Evolutionary conservation across 192 early-diverging fungal genomes (phyloP).

Genomic region (Powellomyces hirtus): DNA sequence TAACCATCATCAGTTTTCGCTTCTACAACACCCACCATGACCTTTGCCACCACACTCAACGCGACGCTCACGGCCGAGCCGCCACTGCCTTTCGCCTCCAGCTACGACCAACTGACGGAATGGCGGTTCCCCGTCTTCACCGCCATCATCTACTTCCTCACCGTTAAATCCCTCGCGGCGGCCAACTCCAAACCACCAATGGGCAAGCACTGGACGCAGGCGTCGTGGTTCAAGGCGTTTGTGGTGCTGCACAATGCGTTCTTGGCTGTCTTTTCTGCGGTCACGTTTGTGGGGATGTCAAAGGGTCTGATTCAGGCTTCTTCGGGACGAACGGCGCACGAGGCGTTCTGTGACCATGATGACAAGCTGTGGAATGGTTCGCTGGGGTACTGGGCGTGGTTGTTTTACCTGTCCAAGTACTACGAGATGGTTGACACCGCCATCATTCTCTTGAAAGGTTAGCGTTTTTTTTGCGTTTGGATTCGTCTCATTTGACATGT

Average conservation of each 20-base stretch:
- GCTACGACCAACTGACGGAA: slow-evolving; percentile 2
- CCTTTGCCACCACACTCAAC: background rate
- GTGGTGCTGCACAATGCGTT: slow-evolving; percentile 75
- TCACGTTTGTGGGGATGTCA: slow-evolving; percentile 67
- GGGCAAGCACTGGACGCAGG: background rate
- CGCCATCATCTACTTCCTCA: slow-evolving; percentile 22
- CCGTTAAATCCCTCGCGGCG: slow-evolving; percentile 14
- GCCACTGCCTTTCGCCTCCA: background rate
- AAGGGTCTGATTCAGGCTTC: background rate
- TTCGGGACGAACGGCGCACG: background rate
- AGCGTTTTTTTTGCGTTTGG: background rate
- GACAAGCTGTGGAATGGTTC: slow-evolving; percentile 64
- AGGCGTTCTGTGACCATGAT: slow-evolving; percentile 11
- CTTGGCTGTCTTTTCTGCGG: slow-evolving; percentile 68
- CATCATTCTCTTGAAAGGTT: slow-evolving; percentile 78
- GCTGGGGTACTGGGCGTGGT: slow-evolving; percentile 78
- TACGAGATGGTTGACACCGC: slow-evolving; percentile 88
- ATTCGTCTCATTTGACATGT: too few relatives aligned
- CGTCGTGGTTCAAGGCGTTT: slow-evolving; percentile 63
- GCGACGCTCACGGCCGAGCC: background rate
- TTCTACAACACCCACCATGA: background rate
- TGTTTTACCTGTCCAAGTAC: slow-evolving; percentile 87
- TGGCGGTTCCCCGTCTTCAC: slow-evolving; percentile 11
- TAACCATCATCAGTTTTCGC: too few relatives aligned
- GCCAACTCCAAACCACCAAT: background rate